Evolutionary conservation across 2,329 filamentous ascomycete genomes (phyloP).

Genomic region (Penicillium psychrosexuale): DNA sequence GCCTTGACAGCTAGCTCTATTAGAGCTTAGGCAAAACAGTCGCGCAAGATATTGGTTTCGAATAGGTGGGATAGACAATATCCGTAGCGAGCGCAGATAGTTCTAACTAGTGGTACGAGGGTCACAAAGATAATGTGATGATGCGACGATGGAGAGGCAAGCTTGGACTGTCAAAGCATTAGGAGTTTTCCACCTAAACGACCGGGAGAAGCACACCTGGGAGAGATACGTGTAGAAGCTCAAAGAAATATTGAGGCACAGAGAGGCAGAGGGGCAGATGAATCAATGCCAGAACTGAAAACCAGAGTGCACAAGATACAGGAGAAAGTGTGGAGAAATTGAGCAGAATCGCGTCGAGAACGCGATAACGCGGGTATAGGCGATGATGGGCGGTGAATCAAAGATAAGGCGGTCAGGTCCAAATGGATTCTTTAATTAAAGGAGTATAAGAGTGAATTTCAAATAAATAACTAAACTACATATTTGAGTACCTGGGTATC

Average conservation of each 20-base stretch:
- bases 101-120: background rate
- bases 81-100: too few species aligned
- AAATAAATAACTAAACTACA: background rate
- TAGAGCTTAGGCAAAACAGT: background rate
- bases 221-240: background rate
- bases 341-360: slow-evolving; percentile 7
- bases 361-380: slow-evolving; percentile 4
- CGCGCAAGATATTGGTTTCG: background rate
- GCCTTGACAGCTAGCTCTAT: background rate
- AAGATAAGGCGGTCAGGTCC: background rate
- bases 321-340: slow-evolving; percentile 1
- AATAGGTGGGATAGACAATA: background rate
- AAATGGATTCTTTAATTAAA: background rate
- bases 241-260: background rate
- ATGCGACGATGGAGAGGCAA: background rate
- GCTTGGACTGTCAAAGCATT: background rate
- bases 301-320: background rate
- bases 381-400: background rate
- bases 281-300: background rate
- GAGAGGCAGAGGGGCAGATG: background rate
- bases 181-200: too few species aligned
- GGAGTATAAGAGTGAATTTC: background rate
- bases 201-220: background rate
- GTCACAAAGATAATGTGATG: background rate
- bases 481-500: slow-evolving; percentile 2